Evolutionary conservation across 129 eudicot genomes (phyloP).

Genomic region (Centella asiatica): DNA sequence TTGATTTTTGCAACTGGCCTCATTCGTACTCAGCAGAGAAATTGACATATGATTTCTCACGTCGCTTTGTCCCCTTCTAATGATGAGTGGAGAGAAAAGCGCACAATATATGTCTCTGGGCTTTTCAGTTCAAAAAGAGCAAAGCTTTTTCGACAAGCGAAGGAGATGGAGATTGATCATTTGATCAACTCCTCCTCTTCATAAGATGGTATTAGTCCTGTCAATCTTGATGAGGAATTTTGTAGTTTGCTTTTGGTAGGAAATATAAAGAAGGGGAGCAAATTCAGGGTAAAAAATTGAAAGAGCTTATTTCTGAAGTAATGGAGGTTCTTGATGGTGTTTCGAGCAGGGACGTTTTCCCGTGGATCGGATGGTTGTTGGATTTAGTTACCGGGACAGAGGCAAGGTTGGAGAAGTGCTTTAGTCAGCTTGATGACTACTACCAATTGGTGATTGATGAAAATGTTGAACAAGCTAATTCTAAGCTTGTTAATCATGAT

Average conservation of each 20-base stretch:
- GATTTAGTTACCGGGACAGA: slow-evolving; percentile 23
- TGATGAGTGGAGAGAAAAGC: slow-evolving; percentile 30
- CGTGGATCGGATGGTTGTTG: slow-evolving; percentile 17
- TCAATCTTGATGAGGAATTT: background rate
- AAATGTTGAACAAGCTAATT: slow-evolving; percentile 9
- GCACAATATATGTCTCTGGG: slow-evolving; percentile 18
- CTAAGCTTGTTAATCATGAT: slow-evolving; percentile 9
- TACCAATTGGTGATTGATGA: slow-evolving; percentile 13
- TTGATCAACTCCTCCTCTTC: background rate
- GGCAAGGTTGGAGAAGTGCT: slow-evolving; percentile 18
- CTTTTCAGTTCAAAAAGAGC: slow-evolving; percentile 21
- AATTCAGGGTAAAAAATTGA: slow-evolving; percentile 14
- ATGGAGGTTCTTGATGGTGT: slow-evolving; percentile 16
- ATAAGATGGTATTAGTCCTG: background rate
- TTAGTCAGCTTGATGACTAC: slow-evolving; percentile 23
- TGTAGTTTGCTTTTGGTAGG: slow-evolving; percentile 8
- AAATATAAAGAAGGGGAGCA: slow-evolving; percentile 4
- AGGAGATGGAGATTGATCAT: background rate
- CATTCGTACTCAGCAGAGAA: background rate
- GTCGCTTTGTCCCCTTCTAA: slow-evolving; percentile 28
- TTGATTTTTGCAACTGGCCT: slow-evolving; percentile 19
- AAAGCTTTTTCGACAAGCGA: background rate
- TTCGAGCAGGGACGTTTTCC: slow-evolving; percentile 25
- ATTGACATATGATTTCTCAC: slow-evolving; percentile 2
- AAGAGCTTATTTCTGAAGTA: slow-evolving; percentile 2